phyloP scores from a whole-genome alignment of 306 rosid species.

The Chamaecrista fasciculata region DNA sequence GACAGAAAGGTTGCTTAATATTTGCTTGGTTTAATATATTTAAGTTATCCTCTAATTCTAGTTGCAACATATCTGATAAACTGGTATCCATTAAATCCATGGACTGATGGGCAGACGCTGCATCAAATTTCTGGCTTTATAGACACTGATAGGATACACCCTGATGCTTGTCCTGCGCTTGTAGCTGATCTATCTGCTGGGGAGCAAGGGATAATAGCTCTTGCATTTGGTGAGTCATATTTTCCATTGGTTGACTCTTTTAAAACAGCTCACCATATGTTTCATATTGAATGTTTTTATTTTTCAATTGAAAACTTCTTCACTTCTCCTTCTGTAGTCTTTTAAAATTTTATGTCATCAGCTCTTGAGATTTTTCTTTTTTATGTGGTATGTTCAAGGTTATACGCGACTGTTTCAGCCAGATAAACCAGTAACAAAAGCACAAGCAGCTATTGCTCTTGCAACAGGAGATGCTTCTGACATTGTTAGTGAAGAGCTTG shows the following conservation, averaged over 20 bases:
- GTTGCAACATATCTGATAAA: slow-evolving; percentile 29
- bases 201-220: slow-evolving; percentile 93
- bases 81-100: slow-evolving; percentile 30
- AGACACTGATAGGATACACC: slow-evolving; percentile 86
- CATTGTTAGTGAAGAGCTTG: slow-evolving; percentile 84
- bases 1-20: slow-evolving; percentile 68
- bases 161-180: slow-evolving; percentile 95
- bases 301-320: neutral
- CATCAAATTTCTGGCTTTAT: slow-evolving; percentile 83
- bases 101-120: slow-evolving; percentile 59
- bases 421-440: slow-evolving; percentile 89
- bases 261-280: neutral
- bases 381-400: slow-evolving; percentile 50
- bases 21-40: slow-evolving; percentile 32
- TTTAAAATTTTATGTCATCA: slow-evolving; percentile 14
- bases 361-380: slow-evolving; percentile 1
- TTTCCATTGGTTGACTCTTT: slow-evolving; percentile 6
- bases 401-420: slow-evolving; percentile 92
- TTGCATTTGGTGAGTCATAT: slow-evolving; percentile 76
- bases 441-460: slow-evolving; percentile 97
- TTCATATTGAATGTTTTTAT: neutral
- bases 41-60: slow-evolving; percentile 28
- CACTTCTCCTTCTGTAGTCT: neutral
- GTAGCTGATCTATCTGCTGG: slow-evolving; percentile 87
- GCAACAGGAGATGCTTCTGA: slow-evolving; percentile 97